A percentile compares a stretch with the other conserved stretches of the same genome.
Evolutionary conservation across 2,329 filamentous ascomycete genomes (phyloP).

Genomic region (Colletotrichum theobromicola): DNA sequence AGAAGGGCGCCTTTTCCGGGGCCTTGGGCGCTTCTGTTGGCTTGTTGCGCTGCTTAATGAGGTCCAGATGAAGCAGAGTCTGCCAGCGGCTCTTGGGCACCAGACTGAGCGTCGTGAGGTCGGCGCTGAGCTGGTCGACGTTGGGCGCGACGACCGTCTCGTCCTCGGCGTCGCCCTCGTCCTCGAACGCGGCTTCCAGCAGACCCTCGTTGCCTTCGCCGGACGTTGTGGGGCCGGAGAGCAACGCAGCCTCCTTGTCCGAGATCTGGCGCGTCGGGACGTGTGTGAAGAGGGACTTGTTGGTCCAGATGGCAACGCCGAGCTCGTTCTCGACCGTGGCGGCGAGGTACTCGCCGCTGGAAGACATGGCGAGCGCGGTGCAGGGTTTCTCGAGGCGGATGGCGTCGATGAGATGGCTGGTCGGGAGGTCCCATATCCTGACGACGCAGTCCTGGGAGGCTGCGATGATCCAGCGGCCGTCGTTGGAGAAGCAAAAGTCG

Average conservation of each 20-base stretch:
- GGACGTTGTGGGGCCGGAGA: slow-evolving; percentile 75
- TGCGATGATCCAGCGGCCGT: slow-evolving; percentile 92
- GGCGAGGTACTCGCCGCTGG: slow-evolving; percentile 92
- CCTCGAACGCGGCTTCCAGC: slow-evolving; percentile 77
- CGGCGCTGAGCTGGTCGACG: slow-evolving; percentile 79
- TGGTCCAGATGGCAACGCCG: slow-evolving; percentile 96
- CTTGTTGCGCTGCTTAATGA: slow-evolving; percentile 93
- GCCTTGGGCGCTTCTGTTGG: slow-evolving; percentile 90
- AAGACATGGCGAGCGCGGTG: slow-evolving; percentile 85
- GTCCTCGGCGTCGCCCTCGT: slow-evolving; percentile 53
- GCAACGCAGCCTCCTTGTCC: slow-evolving; percentile 72
- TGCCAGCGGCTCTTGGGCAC: slow-evolving; percentile 94
- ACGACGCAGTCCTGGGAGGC: slow-evolving; percentile 81
- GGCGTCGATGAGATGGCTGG: slow-evolving; percentile 92
- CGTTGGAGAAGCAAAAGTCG: slow-evolving; percentile 87
- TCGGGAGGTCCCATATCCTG: slow-evolving; percentile 93
- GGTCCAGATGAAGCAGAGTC: slow-evolving; percentile 87
- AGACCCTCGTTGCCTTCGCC: slow-evolving; percentile 81
- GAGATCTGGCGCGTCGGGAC: slow-evolving; percentile 85
- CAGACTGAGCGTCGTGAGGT: slow-evolving; percentile 87
- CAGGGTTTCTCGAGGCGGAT: slow-evolving; percentile 82
- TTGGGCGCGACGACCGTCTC: slow-evolving; percentile 59
- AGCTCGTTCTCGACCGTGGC: slow-evolving; percentile 82
- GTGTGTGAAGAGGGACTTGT: slow-evolving; percentile 88
- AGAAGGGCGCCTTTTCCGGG: slow-evolving; percentile 95